Conservation (phyloP, 495 filamentous ascomycete genomes). For the Talaromyces wortmannii region DNA sequence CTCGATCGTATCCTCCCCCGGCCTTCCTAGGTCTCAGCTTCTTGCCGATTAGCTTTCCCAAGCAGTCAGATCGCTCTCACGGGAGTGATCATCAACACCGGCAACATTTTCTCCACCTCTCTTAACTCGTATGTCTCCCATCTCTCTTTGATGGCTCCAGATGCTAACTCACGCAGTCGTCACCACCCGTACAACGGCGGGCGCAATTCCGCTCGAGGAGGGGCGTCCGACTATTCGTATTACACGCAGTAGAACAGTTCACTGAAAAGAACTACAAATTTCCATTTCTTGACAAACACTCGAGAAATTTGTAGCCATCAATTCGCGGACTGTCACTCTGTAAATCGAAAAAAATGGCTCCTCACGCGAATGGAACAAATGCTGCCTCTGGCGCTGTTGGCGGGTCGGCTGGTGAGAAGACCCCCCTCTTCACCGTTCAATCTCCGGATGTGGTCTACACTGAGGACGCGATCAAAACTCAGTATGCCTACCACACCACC, state of each 20-base stretch:
- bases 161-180: conserved; percentile 45
- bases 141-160: conserved; percentile 4
- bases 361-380: conserved; percentile 69
- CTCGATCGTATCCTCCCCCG: conserved; percentile 1
- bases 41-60: conserved; percentile 3
- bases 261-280: conserved; percentile 21
- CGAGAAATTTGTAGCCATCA: background rate
- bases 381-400: conserved; percentile 62
- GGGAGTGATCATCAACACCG: conserved; percentile 40
- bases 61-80: conserved; percentile 30
- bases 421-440: conserved; percentile 72
- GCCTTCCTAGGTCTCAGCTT: background rate
- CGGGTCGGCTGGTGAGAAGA: conserved; percentile 50
- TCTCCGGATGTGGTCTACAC: conserved; percentile 93
- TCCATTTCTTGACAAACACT: conserved; percentile 2
- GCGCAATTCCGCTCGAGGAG: conserved; percentile 83
- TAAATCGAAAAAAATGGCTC: conserved; percentile 62
- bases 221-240: conserved; percentile 78
- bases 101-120: conserved; percentile 44
- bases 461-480: conserved; percentile 79
- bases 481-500: conserved; percentile 95
- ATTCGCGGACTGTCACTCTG: conserved; percentile 1
- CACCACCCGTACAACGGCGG: conserved; percentile 98
- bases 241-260: conserved; percentile 47
- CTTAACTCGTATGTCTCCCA: conserved; percentile 38